Evolutionary conservation across 441 rosid species (phyloP), one percentile per base, ranked within the genome.

Genomic region (Kokia cookei): DNA sequence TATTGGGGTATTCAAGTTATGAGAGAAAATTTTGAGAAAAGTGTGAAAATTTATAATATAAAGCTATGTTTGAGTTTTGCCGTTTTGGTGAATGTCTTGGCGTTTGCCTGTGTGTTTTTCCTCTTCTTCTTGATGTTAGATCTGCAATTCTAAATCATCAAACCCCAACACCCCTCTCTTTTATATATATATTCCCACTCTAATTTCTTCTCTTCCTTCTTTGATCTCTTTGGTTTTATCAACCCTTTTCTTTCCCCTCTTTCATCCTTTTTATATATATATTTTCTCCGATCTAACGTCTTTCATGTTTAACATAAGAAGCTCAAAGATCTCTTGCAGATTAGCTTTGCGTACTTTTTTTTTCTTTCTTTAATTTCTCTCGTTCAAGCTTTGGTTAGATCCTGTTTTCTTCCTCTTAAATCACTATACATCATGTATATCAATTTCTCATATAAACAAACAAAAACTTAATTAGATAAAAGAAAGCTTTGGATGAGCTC

Each of bases 81-180:
- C 90, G 81, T 86, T 91, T 89, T 83, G 43, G 86, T 91, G 94
- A 87, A 75, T 91, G 89, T 85, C 85, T 88, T 74, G 89, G 89
- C 80, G 91, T 88, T 89, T 88, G 71, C 22, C 77, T 76, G 83
- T 69, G 86, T 74, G 81, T 73, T 58, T 77, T 73, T 35, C 43
- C 75, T 75, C 55, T 71, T 78, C 70, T 55, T 74, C 58, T 74
- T 83, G 72, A 68, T 87, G 86, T 83, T 87, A 85, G 91, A 90
- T 90, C 93, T 90, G 89, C 90, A 84, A 84, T 86, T 73, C 9
- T 81, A 82, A 80, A 85, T 60, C 73, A 17, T 37, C 26, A 37
- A 37, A 63, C 42, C 6, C 14, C 72, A 73, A 57, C 64, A 82
- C 73, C 58, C 77, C 86, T 86, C 84, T 83, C 37, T 32, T 32